Conservation (phyloP, 768 basidiomycete genomes). For the Hemileccinum impolitum region DNA sequence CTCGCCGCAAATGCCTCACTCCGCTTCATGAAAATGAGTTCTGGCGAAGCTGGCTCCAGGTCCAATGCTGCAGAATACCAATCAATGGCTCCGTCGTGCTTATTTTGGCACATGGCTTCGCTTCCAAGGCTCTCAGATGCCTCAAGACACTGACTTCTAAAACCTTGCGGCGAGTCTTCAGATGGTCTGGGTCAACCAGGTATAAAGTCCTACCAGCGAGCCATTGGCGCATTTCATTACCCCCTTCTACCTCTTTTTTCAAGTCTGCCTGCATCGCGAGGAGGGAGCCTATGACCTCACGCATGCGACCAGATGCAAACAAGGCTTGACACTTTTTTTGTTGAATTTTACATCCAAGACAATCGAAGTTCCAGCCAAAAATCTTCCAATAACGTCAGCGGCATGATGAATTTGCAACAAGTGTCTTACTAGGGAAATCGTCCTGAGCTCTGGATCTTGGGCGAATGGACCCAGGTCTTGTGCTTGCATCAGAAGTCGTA, state of each 20-base stretch:
- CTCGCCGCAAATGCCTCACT: constrained; percentile 2
- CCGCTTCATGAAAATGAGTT: constrained; percentile 7
- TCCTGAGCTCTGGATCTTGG: constrained; percentile 1
- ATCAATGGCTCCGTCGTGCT: neutral
- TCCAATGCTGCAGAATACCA: neutral
- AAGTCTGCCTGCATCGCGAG: too few species aligned
- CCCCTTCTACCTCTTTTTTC: too few species aligned
- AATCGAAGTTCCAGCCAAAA: constrained; percentile 13
- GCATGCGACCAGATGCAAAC: too few species aligned
- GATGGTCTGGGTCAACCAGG: too few species aligned
- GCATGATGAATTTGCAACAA: neutral
- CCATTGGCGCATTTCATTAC: too few species aligned
- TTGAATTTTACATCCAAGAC: neutral
- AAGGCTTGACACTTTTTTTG: neutral
- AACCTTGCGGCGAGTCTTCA: too few species aligned
- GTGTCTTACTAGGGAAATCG: constrained; percentile 1
- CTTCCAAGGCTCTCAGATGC: neutral
- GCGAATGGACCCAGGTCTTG: neutral
- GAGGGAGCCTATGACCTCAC: too few species aligned
- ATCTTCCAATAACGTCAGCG: constrained; percentile 5
- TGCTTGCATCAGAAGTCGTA: constrained; percentile 1
- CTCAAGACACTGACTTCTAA: neutral
- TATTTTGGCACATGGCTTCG: constrained; percentile 1
- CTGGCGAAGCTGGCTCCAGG: neutral
- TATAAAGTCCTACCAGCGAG: too few species aligned